Conservation (phyloP, 345 rosid species). For the Acer saccharum region DNA sequence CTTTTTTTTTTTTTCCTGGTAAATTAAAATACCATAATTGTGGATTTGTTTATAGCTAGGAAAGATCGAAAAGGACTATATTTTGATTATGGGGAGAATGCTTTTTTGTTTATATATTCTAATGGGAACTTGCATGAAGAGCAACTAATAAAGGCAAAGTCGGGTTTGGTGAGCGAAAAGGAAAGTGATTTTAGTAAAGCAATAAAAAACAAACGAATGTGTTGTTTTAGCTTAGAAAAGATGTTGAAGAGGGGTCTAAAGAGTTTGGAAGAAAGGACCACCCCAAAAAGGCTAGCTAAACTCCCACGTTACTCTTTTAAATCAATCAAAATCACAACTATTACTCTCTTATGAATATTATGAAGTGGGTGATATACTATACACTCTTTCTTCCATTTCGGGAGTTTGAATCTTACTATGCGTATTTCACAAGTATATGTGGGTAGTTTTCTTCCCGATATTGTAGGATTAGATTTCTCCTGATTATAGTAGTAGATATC, state of each 20-base stretch:
- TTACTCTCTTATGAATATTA: too few relatives aligned
- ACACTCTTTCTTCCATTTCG: too few relatives aligned
- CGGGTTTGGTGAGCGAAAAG: conserved; percentile 42
- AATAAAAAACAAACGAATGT: conserved; percentile 2
- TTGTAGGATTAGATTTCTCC: too few relatives aligned
- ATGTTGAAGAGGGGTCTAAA: conserved; percentile 17
- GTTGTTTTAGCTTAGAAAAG: conserved; percentile 17
- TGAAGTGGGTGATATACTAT: too few relatives aligned
- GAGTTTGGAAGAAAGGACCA: not conserved
- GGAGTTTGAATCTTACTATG: too few relatives aligned
- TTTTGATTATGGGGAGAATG: not conserved
- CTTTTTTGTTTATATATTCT: not conserved
- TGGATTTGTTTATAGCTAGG: not conserved
- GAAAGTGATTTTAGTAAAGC: conserved; percentile 25
- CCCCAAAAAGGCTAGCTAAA: conserved; percentile 1
- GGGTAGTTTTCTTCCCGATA: too few relatives aligned
- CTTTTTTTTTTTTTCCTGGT: not conserved
- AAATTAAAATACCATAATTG: not conserved
- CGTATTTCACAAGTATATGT: too few relatives aligned
- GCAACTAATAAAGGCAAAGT: conserved; percentile 14
- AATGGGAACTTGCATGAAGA: not conserved
- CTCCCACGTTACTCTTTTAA: conserved; percentile 23
- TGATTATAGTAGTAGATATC: too few relatives aligned
- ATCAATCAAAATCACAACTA: not conserved
- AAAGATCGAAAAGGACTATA: not conserved